A percentile compares a stretch with the other conserved stretches of the same genome.
Conservation (phyloP, 2,329 filamentous ascomycete genomes). For the Microcera coccophila region DNA sequence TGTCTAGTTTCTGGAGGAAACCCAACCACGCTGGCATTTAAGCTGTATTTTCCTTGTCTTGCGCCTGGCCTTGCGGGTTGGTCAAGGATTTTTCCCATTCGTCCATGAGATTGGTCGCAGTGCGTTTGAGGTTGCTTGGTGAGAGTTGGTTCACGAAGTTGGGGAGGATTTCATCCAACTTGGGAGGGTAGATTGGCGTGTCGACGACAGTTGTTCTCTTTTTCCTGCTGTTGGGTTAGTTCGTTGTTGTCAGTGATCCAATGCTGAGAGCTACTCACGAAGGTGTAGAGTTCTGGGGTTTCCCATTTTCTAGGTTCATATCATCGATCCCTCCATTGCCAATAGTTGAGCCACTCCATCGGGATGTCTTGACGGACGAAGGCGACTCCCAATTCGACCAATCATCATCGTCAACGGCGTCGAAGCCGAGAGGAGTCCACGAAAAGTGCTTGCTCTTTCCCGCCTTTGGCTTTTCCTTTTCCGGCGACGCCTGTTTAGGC, state of each 20-base stretch:
- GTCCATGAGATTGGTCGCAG: slow-evolving; percentile 80
- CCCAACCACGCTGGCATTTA: slow-evolving; percentile 12
- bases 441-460: slow-evolving; percentile 53
- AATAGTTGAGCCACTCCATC: slow-evolving; percentile 62
- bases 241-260: background rate
- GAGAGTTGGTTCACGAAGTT: slow-evolving; percentile 67
- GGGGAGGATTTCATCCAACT: slow-evolving; percentile 58
- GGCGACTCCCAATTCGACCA: slow-evolving; percentile 63
- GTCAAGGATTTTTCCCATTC: slow-evolving; percentile 73
- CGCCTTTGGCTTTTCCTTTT: slow-evolving; percentile 37
- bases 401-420: slow-evolving; percentile 57
- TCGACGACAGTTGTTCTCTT: slow-evolving; percentile 31
- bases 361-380: slow-evolving; percentile 47
- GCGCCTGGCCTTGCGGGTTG: slow-evolving; percentile 27
- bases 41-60: slow-evolving; percentile 32
- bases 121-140: slow-evolving; percentile 74
- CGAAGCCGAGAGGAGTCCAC: slow-evolving; percentile 56
- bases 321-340: slow-evolving; percentile 40
- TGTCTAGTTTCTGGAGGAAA: slow-evolving; percentile 14
- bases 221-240: slow-evolving; percentile 26
- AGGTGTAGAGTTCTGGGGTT: slow-evolving; percentile 43
- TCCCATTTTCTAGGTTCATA: slow-evolving; percentile 44
- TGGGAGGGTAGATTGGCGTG: slow-evolving; percentile 36
- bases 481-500: slow-evolving; percentile 19
- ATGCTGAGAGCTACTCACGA: slow-evolving; percentile 41